Evolutionary conservation across 352 stramenopile species (phyloP).

Genomic region (Phytophthora fragariae): DNA sequence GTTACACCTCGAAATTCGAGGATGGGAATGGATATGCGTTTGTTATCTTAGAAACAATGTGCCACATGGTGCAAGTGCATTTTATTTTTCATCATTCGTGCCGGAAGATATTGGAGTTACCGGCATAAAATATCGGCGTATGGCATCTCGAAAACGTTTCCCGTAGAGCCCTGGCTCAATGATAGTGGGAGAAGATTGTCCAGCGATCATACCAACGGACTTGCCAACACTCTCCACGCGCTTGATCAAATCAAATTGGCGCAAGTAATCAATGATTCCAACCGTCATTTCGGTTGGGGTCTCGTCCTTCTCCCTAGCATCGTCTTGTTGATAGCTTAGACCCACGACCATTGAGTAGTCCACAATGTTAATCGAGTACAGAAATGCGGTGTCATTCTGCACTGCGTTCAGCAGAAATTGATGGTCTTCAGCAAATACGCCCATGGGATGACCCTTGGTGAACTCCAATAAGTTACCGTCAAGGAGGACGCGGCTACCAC

Average conservation of each 20-base stretch:
- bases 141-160: slow-evolving; percentile 95
- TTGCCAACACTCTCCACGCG: slow-evolving; percentile 99
- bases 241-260: slow-evolving; percentile 99
- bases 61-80: neutral
- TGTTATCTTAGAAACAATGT: neutral
- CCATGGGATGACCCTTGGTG: slow-evolving; percentile 77
- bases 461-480: slow-evolving; percentile 90
- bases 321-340: slow-evolving; percentile 58
- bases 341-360: slow-evolving; percentile 99
- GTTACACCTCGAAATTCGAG: neutral
- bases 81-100: slow-evolving; percentile 50
- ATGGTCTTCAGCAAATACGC: slow-evolving; percentile 77
- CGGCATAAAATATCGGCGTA: slow-evolving; percentile 98
- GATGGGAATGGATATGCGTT: neutral
- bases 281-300: slow-evolving; percentile 90
- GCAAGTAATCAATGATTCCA: slow-evolving; percentile 99
- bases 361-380: slow-evolving; percentile 98
- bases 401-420: slow-evolving; percentile 88
- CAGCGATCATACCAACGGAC: slow-evolving; percentile 98
- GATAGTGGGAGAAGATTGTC: slow-evolving; percentile 97
- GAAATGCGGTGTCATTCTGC: slow-evolving; percentile 97
- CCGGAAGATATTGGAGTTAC: slow-evolving; percentile 86
- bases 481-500: slow-evolving; percentile 63
- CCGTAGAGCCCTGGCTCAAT: slow-evolving; percentile 98
- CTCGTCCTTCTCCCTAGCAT: slow-evolving; percentile 34